Percentiles rank a stretch among this genome's conserved stretches.
Evolutionary conservation across 1,284 basidiomycete genomes (phyloP).

Genomic region (Dichomitus squalens): DNA sequence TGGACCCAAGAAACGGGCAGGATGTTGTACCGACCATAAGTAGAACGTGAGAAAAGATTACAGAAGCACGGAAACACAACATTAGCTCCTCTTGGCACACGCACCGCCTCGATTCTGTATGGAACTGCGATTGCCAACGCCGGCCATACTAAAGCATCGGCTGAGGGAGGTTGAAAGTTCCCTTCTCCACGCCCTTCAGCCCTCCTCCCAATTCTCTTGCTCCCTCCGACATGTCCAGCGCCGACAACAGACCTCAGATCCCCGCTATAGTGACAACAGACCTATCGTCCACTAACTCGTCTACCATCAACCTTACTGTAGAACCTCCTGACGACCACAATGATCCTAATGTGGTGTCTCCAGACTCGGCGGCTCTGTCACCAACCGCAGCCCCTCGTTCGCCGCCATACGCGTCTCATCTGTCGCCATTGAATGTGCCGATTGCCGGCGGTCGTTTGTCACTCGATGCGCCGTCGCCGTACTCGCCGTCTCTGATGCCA

Average conservation of each 20-base stretch:
- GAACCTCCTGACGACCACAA: constrained; percentile 14
- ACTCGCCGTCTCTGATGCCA: constrained; percentile 23
- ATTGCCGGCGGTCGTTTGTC: constrained; percentile 16
- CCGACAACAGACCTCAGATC: constrained; percentile 23
- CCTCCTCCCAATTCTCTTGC: background rate
- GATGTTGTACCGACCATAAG: no score
- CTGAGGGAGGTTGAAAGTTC: background rate
- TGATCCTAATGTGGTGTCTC: constrained; percentile 2
- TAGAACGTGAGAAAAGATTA: no score
- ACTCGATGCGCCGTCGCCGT: constrained; percentile 20
- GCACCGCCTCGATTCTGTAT: background rate
- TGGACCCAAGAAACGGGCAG: no score
- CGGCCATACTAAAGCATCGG: background rate
- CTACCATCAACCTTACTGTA: constrained; percentile 15
- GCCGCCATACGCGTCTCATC: constrained; percentile 13
- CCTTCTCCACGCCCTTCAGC: constrained; percentile 1
- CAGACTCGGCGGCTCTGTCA: constrained; percentile 6
- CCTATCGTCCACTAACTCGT: constrained; percentile 25
- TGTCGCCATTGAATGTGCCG: constrained; percentile 23
- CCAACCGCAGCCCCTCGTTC: constrained; percentile 8
- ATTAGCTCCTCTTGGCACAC: background rate
- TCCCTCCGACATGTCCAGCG: constrained; percentile 13
- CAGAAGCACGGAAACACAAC: no score
- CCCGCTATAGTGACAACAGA: constrained; percentile 31
- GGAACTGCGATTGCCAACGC: background rate